Conservation (phyloP, 805 yeast species). For the Wickerhamomyces alni region DNA sequence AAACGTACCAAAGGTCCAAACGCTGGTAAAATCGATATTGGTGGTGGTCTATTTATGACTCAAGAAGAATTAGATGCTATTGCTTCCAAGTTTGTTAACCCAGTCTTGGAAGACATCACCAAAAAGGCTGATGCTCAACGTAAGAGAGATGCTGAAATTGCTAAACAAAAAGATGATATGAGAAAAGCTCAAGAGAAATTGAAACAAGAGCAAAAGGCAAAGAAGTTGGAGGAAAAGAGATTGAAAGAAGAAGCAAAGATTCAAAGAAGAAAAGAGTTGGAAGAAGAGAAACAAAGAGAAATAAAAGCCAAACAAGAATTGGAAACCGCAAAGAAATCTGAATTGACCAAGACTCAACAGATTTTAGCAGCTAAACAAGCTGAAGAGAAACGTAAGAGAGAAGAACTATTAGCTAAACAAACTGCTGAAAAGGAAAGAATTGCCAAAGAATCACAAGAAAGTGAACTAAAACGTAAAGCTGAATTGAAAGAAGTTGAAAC, state of each 20-base stretch:
- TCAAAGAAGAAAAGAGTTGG: conserved; percentile 37
- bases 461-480: conserved; percentile 41
- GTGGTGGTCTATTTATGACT: conserved; percentile 81
- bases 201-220: conserved; percentile 32
- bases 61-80: conserved; percentile 70
- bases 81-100: conserved; percentile 76
- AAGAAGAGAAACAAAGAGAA: conserved; percentile 42
- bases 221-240: conserved; percentile 33
- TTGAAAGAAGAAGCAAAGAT: conserved; percentile 31
- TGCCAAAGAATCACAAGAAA: conserved; percentile 26
- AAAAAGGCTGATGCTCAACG: conserved; percentile 68
- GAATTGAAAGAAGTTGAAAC: conserved; percentile 36
- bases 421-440: conserved; percentile 22
- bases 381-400: conserved; percentile 20
- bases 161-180: conserved; percentile 30
- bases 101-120: conserved; percentile 71
- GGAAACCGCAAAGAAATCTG: conserved; percentile 29
- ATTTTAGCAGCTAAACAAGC: conserved; percentile 30
- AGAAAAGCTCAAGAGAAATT: conserved; percentile 34
- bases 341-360: conserved; percentile 28
- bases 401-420: conserved; percentile 25
- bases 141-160: conserved; percentile 40
- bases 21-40: conserved; percentile 61
- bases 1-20: conserved; percentile 39
- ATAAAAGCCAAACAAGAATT: conserved; percentile 42